Base-by-base conservation (phyloP, 2,329 filamentous ascomycete species). In the Venturia carpophila region DNA sequence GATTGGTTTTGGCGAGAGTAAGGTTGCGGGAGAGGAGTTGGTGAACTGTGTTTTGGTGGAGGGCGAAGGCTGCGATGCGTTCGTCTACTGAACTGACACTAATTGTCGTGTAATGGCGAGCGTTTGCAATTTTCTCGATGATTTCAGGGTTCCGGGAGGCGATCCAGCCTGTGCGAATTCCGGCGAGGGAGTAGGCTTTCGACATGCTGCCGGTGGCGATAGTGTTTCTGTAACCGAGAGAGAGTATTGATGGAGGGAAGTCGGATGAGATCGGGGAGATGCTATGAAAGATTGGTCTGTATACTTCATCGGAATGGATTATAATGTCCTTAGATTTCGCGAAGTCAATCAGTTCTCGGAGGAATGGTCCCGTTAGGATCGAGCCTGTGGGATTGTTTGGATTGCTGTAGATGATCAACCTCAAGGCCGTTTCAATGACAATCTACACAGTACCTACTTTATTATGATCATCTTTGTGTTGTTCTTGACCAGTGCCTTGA, bases 1-100 rank as follows among this genome's bases (percentile, higher is more conserved):
- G 72, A 71, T 94, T 94, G 1, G 78, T 83, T 69, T 83, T 86
- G 3, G 88, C 89, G 1, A 94, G 80, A 34, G 79, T 77, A 58
- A 87, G 82, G 70, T 91, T 91, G 19, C 86, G 79, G 3, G 77
- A 79, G 2, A 90, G 78, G 2, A 91, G 76, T 13, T 76, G 78
- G 68, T 87, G 80, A n/a, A 91, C 83, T 24, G 88, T 87, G 42
- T 79, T 77, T 1, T 83, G 77, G 13, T 84, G 83, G 9, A 96
- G 78, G 0, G 92, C 91, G 71, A 87, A 93, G 37, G 84, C 83
- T 1, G 91, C 92, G 13, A 96, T 80, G 62, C 84, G 83, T 73
- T 96, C 90, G 73, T 95, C 91, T 7, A 96, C 78, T 71, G 88
- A 85, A n/a, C 89, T 90, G 0, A 95, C 90, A 47, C 88, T 89